A percentile compares a stretch with the other conserved stretches of the same genome.
Evolutionary conservation across 2,329 filamentous ascomycete genomes (phyloP).

Genomic region (Fusarium tuaranense): DNA sequence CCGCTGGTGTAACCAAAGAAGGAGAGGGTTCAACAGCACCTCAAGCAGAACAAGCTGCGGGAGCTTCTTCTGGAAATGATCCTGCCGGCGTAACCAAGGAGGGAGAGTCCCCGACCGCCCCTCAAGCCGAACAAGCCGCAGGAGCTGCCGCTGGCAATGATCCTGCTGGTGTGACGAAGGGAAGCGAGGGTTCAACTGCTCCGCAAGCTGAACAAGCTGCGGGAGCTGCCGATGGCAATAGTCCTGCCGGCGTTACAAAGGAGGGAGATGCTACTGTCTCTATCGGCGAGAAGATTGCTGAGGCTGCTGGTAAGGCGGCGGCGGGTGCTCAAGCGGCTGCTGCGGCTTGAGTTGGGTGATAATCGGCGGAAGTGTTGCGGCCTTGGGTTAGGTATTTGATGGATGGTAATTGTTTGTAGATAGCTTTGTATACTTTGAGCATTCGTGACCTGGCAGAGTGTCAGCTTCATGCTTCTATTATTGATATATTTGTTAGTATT

Average conservation of each 20-base stretch:
- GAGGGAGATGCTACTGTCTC: background rate
- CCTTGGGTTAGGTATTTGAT: background rate
- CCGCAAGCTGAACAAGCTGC: background rate
- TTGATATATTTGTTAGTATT: background rate
- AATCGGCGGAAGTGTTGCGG: background rate
- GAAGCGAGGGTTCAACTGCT: background rate
- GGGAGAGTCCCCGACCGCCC: background rate
- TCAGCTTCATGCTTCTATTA: background rate
- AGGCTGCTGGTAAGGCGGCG: background rate
- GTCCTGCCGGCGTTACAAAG: background rate
- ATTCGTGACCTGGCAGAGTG: background rate
- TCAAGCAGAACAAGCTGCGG: background rate
- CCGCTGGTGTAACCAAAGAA: background rate
- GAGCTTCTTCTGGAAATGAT: background rate
- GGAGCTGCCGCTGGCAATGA: background rate
- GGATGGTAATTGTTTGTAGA: background rate
- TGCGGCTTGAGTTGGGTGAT: background rate
- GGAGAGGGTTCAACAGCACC: background rate
- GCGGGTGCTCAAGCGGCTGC: background rate
- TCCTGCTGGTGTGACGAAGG: background rate
- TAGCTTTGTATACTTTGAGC: background rate
- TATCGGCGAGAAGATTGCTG: background rate
- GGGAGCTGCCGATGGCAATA: background rate
- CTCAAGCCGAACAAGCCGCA: background rate
- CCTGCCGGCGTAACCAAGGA: background rate